These are phyloP conservation scores for Annulohypoxylon nitens DNA, from an alignment of 495 filamentous ascomycete genomes.

Conservation along the genomic window DNA sequence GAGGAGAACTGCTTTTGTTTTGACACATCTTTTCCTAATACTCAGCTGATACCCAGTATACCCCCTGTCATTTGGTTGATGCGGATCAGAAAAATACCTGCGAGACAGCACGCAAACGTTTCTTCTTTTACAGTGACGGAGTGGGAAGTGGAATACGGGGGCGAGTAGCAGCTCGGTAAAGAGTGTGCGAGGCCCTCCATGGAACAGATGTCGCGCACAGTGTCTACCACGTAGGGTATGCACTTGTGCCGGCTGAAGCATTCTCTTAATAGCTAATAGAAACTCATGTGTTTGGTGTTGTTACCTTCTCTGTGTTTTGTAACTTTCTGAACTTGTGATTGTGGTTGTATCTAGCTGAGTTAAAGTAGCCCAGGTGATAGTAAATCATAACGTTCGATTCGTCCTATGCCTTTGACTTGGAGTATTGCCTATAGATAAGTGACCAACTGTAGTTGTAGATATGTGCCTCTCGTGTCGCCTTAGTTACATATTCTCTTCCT, in stretches of 20 bases:
- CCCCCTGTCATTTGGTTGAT: slow-evolving; percentile 53
- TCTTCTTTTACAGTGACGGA: slow-evolving; percentile 43
- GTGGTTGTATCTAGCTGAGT: slow-evolving; percentile 3
- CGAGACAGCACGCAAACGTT: slow-evolving; percentile 46
- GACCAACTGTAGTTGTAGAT: too few relatives aligned
- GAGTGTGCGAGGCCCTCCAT: slow-evolving; percentile 34
- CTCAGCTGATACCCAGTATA: slow-evolving; percentile 57
- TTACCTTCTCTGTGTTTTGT: slow-evolving; percentile 10
- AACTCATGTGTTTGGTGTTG: slow-evolving; percentile 48
- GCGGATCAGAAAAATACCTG: slow-evolving; percentile 48
- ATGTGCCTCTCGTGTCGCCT: neutral
- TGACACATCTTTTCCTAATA: slow-evolving; percentile 52
- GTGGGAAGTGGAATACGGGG: slow-evolving; percentile 39
- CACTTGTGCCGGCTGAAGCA: slow-evolving; percentile 44
- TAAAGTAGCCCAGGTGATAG: neutral
- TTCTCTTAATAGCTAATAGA: slow-evolving; percentile 57
- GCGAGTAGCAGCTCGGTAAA: slow-evolving; percentile 21
- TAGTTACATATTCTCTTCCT: neutral
- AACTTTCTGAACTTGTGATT: slow-evolving; percentile 2
- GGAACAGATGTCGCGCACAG: slow-evolving; percentile 45
- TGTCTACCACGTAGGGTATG: slow-evolving; percentile 45
- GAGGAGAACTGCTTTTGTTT: slow-evolving; percentile 51
- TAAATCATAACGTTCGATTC: neutral
- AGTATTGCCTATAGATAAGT: too few relatives aligned
- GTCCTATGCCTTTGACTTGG: neutral